Base-by-base conservation (phyloP, 2,329 filamentous ascomycete species). In the Ophiocordyceps camponoti-rufipedis region DNA sequence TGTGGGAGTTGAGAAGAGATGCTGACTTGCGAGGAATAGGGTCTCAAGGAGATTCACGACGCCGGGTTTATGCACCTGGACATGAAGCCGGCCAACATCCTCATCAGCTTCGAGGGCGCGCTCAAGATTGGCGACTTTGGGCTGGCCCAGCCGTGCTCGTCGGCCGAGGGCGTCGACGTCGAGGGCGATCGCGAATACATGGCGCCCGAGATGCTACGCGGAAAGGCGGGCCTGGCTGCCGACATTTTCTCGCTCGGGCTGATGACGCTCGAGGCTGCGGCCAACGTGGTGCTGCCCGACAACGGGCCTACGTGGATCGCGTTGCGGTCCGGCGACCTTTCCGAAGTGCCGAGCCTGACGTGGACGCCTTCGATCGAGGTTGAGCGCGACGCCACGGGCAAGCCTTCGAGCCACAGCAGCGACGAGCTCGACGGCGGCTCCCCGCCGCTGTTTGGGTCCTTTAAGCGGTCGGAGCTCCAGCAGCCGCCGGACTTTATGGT, bases 101-200 rank as follows among this genome's bases (percentile, higher is more conserved):
- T 93, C 54, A 81, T 93, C 52, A 82, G 80, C 39, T 87, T 83
- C 59, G 82, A 88, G 57, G 85, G 85, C 19, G 74, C 78, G 11
- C 69, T 93, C 47, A 91, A 91, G 63, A 89, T 93, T 59, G 85
- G 78, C 28, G 85, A 93, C 60, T 91, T 93, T 59, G 85, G 85
- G 39, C 71, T 91, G 66, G 88, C 91, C 28, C 79, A 83, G 39
- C 62, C 70, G 11, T 89, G 84, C 78, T 85, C 87, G 13, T 84
- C 82, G 14, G 74, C 79, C 42, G 70, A 76, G 46, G 77, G 80
- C 46, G 82, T 91, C 49, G 87, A 95, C 52, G 82, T 85, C 40
- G 91, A 98, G 65, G 91, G 91, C 31, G 91, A 98, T 59, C 84
- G 91, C 44, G 85, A 94, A 59, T 98, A 98, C 59, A 89, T 98